phyloP scores from a whole-genome alignment of 1,284 basidiomycete genomes.

The Leccinum griseonigrum region DNA sequence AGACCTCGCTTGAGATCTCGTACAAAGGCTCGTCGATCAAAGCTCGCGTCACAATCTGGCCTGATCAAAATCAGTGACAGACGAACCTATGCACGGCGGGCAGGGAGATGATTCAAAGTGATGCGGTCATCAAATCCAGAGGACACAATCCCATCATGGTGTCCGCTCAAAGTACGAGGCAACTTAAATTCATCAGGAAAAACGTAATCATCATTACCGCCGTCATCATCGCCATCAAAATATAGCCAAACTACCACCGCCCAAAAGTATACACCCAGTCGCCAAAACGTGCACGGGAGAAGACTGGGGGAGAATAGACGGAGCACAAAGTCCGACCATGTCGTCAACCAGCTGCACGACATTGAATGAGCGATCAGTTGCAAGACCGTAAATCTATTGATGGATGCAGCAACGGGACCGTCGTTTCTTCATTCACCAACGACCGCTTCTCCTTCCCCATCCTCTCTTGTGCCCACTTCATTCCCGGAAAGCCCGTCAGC shows the following conservation, averaged over 20 bases:
- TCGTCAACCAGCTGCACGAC: conserved; percentile 12
- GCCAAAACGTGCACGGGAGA: background rate
- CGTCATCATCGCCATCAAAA: background rate
- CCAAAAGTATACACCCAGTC: background rate
- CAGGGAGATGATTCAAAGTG: background rate
- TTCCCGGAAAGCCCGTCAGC: conserved; percentile 17
- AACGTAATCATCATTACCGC: background rate
- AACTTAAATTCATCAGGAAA: background rate
- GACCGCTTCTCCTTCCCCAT: conserved; percentile 17
- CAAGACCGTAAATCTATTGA: background rate
- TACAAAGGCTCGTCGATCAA: background rate
- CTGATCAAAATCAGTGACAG: background rate
- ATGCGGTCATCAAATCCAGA: background rate
- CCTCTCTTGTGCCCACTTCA: conserved; percentile 13
- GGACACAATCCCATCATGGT: background rate
- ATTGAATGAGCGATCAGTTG: background rate
- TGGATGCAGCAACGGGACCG: conserved; percentile 19
- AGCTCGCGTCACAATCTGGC: background rate
- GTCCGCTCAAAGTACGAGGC: background rate
- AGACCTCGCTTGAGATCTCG: background rate
- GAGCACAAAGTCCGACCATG: conserved; percentile 11
- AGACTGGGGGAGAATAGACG: conserved; percentile 15
- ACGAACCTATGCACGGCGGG: background rate
- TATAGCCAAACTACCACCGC: conserved; percentile 1
- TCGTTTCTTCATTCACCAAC: conserved; percentile 9